A percentile compares a stretch with the other conserved stretches of the same genome.
These are phyloP conservation scores for Phaseolus coccineus DNA, from an alignment of 331 rosid species.

Conservation along the genomic window DNA sequence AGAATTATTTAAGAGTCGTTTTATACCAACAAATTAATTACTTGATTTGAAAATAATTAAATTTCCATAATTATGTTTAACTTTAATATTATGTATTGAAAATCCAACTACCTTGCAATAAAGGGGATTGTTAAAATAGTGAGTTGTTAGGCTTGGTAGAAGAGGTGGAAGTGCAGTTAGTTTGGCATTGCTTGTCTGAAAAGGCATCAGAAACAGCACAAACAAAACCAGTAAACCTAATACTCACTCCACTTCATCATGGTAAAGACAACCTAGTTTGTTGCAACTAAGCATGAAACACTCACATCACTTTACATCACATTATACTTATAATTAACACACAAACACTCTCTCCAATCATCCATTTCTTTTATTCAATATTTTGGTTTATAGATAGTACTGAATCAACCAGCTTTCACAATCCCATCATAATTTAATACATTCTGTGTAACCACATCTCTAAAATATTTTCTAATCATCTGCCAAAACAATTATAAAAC, in stretches of 20 bases:
- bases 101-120: too few relatives aligned
- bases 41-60: too few relatives aligned
- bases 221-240: constrained; percentile 45
- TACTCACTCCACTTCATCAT: constrained; percentile 48
- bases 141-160: too few relatives aligned
- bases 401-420: constrained; percentile 27
- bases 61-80: too few relatives aligned
- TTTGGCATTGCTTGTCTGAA: constrained; percentile 11
- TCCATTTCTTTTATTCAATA: constrained; percentile 6
- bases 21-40: too few relatives aligned
- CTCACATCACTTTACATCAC: constrained; percentile 9
- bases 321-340: neutral
- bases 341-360: neutral
- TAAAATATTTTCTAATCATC: neutral
- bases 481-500: constrained; percentile 9
- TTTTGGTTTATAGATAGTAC: constrained; percentile 33
- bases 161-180: too few relatives aligned
- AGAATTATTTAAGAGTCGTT: too few relatives aligned
- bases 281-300: constrained; percentile 57
- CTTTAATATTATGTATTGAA: too few relatives aligned
- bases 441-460: neutral
- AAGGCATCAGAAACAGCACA: constrained; percentile 28
- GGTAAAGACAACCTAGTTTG: constrained; percentile 42
- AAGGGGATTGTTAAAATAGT: too few relatives aligned
- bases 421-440: constrained; percentile 3